phyloP scores from a whole-genome alignment of 2,329 filamentous ascomycete genomes.

The Fusarium oligoseptatum region DNA sequence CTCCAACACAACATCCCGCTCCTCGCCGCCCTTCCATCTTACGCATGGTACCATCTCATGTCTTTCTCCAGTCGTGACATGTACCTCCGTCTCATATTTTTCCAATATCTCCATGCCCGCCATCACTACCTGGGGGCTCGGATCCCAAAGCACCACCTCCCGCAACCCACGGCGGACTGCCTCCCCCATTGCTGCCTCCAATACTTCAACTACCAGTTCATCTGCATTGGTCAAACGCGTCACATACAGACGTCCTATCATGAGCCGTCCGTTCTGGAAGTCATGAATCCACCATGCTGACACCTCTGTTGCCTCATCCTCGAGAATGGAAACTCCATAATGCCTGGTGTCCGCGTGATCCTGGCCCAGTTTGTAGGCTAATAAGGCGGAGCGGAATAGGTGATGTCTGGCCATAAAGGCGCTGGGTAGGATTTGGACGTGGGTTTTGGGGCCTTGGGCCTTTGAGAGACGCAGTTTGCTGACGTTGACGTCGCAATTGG shows the following conservation, averaged over 20 bases:
- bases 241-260: constrained; percentile 30
- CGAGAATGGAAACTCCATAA: constrained; percentile 19
- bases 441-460: constrained; percentile 43
- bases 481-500: constrained; percentile 43
- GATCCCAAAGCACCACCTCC: constrained; percentile 55
- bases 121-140: constrained; percentile 41
- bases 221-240: constrained; percentile 13
- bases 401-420: constrained; percentile 50
- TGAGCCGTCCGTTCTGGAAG: constrained; percentile 41
- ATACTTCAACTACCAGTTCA: constrained; percentile 32
- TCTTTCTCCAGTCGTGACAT: constrained; percentile 48
- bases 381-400: constrained; percentile 48
- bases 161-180: constrained; percentile 48
- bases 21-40: constrained; percentile 51
- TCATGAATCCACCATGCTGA: constrained; percentile 56
- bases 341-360: not conserved
- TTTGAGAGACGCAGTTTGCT: constrained; percentile 42
- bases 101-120: not conserved
- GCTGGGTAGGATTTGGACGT: constrained; percentile 52
- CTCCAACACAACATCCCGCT: constrained; percentile 47
- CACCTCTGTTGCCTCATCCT: constrained; percentile 29
- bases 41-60: constrained; percentile 52
- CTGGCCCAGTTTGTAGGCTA: constrained; percentile 40
- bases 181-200: constrained; percentile 52
- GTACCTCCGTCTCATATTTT: constrained; percentile 22